Base-by-base conservation (phyloP, 768 basidiomycete genomes). In the Sarcomyxa edulis region DNA sequence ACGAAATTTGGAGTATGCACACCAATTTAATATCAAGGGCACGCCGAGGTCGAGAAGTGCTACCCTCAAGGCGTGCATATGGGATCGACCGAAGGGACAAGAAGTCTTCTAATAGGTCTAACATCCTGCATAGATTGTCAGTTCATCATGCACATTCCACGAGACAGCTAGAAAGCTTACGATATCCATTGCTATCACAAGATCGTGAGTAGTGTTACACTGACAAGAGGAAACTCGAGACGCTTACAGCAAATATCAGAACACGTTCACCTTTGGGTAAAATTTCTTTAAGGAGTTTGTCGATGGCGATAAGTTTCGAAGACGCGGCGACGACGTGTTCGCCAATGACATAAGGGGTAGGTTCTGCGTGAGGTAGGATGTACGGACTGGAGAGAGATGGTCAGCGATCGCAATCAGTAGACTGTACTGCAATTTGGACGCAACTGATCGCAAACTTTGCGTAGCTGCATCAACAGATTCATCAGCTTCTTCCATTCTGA, bases 381-480 rank as follows among this genome's bases (percentile, higher is more conserved):
- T 78, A 81, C 10, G 78, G 78, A 43, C 76, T 76, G 42, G n/a
- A n/a, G n/a, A n/a, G n/a, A n/a, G n/a, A n/a, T n/a, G n/a, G n/a
- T n/a, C n/a, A n/a, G n/a, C n/a, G n/a, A n/a, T n/a, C n/a, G n/a
- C n/a, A n/a, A n/a, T n/a, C n/a, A n/a, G n/a, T n/a, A n/a, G n/a
- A n/a, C n/a, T n/a, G n/a, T n/a, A n/a, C n/a, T n/a, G n/a, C n/a
- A n/a, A n/a, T n/a, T n/a, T n/a, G n/a, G n/a, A n/a, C n/a, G n/a
- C n/a, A 46, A 77, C 73, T 85, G 83, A 49, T 82, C 80, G 55
- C 83, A 85, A 33, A 82, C 71, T 63, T 75, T 73, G 31, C 82
- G 69, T 8, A 86, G 61, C 55, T 85, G 82, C 65, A 85, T 72
- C 32, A 86, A 53, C n/a, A 85, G 62, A 54, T 81, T 82, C 72